Evolutionary conservation across 2,329 filamentous ascomycete species (phyloP).

Genomic region (Aspergillus novofumigatus): DNA sequence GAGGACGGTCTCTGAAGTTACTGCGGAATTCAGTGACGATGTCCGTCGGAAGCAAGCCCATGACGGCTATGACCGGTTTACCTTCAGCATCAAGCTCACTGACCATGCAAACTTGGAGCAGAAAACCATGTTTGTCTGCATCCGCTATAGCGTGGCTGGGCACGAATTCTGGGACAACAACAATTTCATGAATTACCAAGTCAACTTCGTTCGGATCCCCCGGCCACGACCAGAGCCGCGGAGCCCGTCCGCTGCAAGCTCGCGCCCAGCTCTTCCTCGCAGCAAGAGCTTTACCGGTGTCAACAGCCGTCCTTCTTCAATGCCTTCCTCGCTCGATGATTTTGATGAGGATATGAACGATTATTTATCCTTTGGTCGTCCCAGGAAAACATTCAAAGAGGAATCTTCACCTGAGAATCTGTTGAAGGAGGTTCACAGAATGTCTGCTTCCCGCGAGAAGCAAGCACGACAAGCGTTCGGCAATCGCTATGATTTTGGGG

Average conservation of each 20-base stretch:
- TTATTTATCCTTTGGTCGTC: constrained; percentile 54
- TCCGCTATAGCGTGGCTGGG: constrained; percentile 79
- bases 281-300: constrained; percentile 57
- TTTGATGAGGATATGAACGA: constrained; percentile 55
- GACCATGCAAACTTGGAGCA: constrained; percentile 87
- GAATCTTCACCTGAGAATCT: constrained; percentile 71
- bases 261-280: constrained; percentile 58
- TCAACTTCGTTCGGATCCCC: constrained; percentile 82
- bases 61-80: constrained; percentile 79
- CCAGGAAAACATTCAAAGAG: constrained; percentile 59
- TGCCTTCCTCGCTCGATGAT: constrained; percentile 61
- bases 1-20: constrained; percentile 95
- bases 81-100: constrained; percentile 87
- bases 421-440: constrained; percentile 61
- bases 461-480: constrained; percentile 70
- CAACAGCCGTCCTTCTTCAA: constrained; percentile 49
- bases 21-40: constrained; percentile 81
- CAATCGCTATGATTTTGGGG: constrained; percentile 91
- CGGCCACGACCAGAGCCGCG: constrained; percentile 52
- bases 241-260: constrained; percentile 47
- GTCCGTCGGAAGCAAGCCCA: constrained; percentile 61
- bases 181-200: constrained; percentile 77
- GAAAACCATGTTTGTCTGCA: constrained; percentile 89
- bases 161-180: constrained; percentile 98
- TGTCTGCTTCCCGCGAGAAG: constrained; percentile 46